Percentiles rank a stretch among this genome's conserved stretches.
phyloP scores from a whole-genome alignment of 352 stramenopile genomes.

The Phytophthora nicotianae region DNA sequence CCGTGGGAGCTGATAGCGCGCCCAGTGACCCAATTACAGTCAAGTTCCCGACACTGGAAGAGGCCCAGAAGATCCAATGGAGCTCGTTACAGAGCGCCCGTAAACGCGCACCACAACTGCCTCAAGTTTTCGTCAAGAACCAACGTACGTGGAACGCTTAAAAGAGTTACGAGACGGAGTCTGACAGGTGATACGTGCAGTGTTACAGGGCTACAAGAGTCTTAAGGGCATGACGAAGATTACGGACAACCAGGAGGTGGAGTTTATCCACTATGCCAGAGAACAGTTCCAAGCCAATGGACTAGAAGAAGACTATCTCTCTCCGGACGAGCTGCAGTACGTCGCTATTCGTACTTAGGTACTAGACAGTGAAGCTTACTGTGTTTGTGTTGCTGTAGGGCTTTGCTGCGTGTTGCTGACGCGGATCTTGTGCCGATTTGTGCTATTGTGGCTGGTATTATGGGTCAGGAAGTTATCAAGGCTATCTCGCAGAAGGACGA shows the following conservation, averaged over 20 bases:
- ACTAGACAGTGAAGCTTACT: not conserved
- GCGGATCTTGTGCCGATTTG: slow-evolving; percentile 91
- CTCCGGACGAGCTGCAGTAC: slow-evolving; percentile 54
- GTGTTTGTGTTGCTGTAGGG: slow-evolving; percentile 20
- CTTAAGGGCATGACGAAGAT: slow-evolving; percentile 22
- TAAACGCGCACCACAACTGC: slow-evolving; percentile 74
- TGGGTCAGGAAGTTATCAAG: slow-evolving; percentile 99
- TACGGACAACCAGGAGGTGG: slow-evolving; percentile 24
- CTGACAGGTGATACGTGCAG: slow-evolving; percentile 31
- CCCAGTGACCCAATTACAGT: slow-evolving; percentile 47
- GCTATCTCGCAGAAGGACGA: slow-evolving; percentile 96
- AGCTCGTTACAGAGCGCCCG: slow-evolving; percentile 66
- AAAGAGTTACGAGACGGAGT: not conserved
- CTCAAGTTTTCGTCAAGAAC: slow-evolving; percentile 80
- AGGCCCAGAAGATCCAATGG: slow-evolving; percentile 59
- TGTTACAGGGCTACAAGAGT: slow-evolving; percentile 65
- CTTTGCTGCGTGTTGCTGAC: slow-evolving; percentile 46
- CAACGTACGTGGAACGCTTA: slow-evolving; percentile 50
- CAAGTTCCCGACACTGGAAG: slow-evolving; percentile 61
- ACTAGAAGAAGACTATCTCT: slow-evolving; percentile 68
- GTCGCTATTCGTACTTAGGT: not conserved
- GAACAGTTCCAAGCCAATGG: slow-evolving; percentile 58
- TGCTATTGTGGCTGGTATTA: slow-evolving; percentile 95
- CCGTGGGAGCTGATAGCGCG: slow-evolving; percentile 27
- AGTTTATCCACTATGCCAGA: slow-evolving; percentile 68